Evolutionary conservation across 1,139 yeast species (phyloP).

Genomic region (Torulaspora pretoriensis): DNA sequence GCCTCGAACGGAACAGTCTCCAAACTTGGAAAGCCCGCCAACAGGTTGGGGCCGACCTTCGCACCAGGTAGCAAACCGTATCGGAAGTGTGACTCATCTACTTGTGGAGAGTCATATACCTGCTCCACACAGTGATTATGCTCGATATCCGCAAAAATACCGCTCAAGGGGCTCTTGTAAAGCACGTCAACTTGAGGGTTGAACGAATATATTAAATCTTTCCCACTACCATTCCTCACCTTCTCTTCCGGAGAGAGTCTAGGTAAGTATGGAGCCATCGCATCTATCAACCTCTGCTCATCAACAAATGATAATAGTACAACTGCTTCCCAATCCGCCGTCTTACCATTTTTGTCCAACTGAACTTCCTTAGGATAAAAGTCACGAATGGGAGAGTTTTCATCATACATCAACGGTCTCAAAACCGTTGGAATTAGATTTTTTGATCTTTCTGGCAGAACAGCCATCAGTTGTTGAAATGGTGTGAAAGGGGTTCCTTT

Average conservation of each 20-base stretch:
- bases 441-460: conserved; percentile 87
- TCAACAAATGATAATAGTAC: conserved; percentile 94
- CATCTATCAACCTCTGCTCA: conserved; percentile 64
- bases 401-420: conserved; percentile 84
- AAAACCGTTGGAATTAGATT: conserved; percentile 73
- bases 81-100: conserved; percentile 44
- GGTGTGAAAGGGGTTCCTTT: conserved; percentile 82
- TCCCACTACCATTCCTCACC: conserved; percentile 69
- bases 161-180: conserved; percentile 76
- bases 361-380: conserved; percentile 89
- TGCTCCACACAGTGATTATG: conserved; percentile 73
- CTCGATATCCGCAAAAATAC: conserved; percentile 70
- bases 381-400: conserved; percentile 79
- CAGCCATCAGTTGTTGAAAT: conserved; percentile 97
- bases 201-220: conserved; percentile 59
- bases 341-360: conserved; percentile 88
- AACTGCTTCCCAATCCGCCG: conserved; percentile 97
- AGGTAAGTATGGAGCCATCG: conserved; percentile 61
- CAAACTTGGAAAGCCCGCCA: conserved; percentile 90
- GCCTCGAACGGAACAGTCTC: conserved; percentile 60
- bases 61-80: conserved; percentile 69
- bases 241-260: conserved; percentile 66
- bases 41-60: conserved; percentile 58
- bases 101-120: conserved; percentile 48
- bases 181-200: conserved; percentile 72